These are phyloP conservation scores for Ulvella scutata DNA, from an alignment of 139 green algal genomes.

Conservation along the genomic window DNA sequence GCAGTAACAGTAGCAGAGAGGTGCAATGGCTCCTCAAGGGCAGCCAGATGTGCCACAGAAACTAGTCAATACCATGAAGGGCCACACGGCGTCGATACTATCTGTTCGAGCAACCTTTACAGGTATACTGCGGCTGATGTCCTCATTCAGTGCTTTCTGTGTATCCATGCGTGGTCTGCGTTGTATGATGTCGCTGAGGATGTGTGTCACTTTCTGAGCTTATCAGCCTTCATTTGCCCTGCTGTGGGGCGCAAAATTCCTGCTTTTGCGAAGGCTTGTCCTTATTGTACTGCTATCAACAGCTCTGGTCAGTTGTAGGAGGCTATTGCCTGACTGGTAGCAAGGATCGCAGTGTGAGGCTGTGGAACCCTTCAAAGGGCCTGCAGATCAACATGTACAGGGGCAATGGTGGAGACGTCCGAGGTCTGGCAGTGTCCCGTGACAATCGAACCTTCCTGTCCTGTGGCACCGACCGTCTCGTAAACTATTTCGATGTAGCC, in stretches of 20 bases:
- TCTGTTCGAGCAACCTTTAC: background rate
- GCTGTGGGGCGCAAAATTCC: background rate
- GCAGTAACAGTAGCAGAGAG: background rate
- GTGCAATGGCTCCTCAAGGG: background rate
- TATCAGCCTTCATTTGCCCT: background rate
- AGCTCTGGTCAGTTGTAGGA: background rate
- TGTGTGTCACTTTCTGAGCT: background rate
- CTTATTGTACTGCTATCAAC: background rate
- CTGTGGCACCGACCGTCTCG: slow-evolving; percentile 58
- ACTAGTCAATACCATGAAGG: background rate
- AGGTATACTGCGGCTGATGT: background rate
- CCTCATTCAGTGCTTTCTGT: background rate
- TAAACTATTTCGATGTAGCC: slow-evolving; percentile 77
- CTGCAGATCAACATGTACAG: slow-evolving; percentile 64
- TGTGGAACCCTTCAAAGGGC: slow-evolving; percentile 78
- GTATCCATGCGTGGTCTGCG: background rate
- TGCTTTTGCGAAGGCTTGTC: background rate
- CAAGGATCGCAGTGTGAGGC: slow-evolving; percentile 61
- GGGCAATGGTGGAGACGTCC: slow-evolving; percentile 81
- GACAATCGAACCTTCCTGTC: slow-evolving; percentile 88
- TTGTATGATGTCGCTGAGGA: background rate
- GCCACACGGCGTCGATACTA: background rate
- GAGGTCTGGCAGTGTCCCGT: slow-evolving; percentile 34
- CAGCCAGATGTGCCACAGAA: background rate
- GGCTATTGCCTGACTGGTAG: background rate